A percentile compares a stretch with the other conserved stretches of the same genome.
Conservation (phyloP, 2,329 filamentous ascomycete species). For the Fusarium xyrophilum region DNA sequence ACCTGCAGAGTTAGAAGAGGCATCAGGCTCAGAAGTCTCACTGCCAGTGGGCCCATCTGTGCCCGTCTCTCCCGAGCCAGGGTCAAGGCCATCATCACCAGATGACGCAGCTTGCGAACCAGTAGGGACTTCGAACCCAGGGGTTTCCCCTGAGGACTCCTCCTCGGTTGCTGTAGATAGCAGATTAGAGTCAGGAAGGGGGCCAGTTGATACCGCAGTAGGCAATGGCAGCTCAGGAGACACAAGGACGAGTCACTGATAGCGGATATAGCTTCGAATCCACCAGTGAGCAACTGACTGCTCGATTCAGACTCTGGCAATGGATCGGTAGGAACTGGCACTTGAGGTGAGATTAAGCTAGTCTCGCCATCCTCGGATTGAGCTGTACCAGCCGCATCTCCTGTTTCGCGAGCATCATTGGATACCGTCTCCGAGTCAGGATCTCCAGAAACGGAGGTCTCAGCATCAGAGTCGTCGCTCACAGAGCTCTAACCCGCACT, state of each 20-base stretch:
- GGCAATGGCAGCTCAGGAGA: neutral
- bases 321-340: neutral
- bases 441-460: neutral
- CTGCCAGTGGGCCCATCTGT: neutral
- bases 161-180: neutral
- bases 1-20: neutral
- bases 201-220: neutral
- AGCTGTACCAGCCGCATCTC: neutral
- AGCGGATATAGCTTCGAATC: neutral
- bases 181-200: neutral
- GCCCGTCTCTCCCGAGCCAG: accelerated
- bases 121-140: neutral
- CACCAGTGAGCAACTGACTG: neutral
- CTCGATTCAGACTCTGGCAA: neutral
- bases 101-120: neutral
- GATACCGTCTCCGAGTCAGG: neutral
- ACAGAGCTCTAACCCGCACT: neutral
- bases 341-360: neutral
- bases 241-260: neutral
- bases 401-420: neutral
- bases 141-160: accelerated
- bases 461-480: neutral
- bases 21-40: accelerated
- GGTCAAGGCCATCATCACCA: neutral
- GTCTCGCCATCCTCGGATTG: neutral